Percentiles rank a stretch among this genome's conserved stretches.
Conservation (phyloP, 345 rosid genomes). For the Salix purpurea region DNA sequence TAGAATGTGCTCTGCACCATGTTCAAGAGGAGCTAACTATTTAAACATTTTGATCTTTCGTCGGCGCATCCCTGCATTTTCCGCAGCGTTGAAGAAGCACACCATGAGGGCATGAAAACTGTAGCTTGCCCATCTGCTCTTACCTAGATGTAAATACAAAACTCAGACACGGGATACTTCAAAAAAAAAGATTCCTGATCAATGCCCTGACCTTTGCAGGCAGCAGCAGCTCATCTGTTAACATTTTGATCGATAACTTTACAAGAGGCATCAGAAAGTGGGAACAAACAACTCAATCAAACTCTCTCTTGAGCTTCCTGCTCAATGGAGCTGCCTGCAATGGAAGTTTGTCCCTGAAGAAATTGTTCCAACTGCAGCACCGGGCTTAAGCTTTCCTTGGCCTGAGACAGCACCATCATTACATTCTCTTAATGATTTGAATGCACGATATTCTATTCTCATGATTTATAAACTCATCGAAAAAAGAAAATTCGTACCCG, state of each 20-base stretch:
- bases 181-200: background rate
- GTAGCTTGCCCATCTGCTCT: too few relatives aligned
- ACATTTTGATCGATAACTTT: background rate
- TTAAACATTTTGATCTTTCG: too few relatives aligned
- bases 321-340: background rate
- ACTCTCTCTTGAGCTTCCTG: background rate
- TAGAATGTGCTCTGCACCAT: background rate
- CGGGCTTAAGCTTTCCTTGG: background rate
- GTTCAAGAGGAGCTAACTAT: background rate
- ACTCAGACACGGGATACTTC: too few relatives aligned
- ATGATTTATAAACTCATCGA: background rate
- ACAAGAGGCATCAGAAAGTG: background rate
- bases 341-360: background rate
- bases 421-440: background rate
- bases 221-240: background rate
- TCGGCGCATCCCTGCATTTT: background rate
- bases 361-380: background rate
- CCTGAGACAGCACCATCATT: background rate
- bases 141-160: too few relatives aligned
- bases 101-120: background rate
- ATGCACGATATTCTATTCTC: background rate
- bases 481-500: background rate
- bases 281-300: background rate
- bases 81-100: background rate
- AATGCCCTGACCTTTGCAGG: background rate